A percentile compares a stretch with the other conserved stretches of the same genome.
Conservation (phyloP, 306 rosid species). For the Vachellia collinsii region DNA sequence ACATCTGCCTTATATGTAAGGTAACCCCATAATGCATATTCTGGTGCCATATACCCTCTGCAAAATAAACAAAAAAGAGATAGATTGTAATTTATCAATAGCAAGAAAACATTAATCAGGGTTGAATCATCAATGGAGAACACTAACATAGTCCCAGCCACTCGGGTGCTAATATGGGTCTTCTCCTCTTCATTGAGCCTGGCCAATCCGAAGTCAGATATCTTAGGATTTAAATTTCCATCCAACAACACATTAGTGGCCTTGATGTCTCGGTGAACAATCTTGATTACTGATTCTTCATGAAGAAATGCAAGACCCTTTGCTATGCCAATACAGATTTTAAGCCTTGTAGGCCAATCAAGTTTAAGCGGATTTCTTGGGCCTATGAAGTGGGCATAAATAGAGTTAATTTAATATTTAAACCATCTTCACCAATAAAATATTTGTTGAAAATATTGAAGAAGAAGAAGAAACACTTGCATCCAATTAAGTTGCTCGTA, state of each 20-base stretch:
- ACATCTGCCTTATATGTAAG: constrained; percentile 63
- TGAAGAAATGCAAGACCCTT: constrained; percentile 68
- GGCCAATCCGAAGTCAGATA: constrained; percentile 81
- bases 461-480: neutral
- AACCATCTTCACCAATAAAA: constrained; percentile 5
- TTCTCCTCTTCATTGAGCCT: constrained; percentile 64
- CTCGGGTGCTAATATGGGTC: constrained; percentile 58
- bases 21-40: constrained; percentile 71
- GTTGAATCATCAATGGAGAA: constrained; percentile 29
- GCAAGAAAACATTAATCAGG: constrained; percentile 13
- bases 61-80: constrained; percentile 19
- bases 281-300: constrained; percentile 62
- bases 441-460: neutral
- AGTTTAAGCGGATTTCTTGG: constrained; percentile 40
- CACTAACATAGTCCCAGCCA: constrained; percentile 69
- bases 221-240: constrained; percentile 57
- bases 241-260: constrained; percentile 61
- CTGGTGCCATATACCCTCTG: constrained; percentile 83
- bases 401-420: neutral
- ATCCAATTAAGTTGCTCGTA: constrained; percentile 8
- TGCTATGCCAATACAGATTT: constrained; percentile 66
- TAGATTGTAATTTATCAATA: constrained; percentile 12
- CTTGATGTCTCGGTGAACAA: constrained; percentile 78
- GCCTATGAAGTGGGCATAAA: constrained; percentile 24
- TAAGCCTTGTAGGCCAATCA: constrained; percentile 65